Conservation (phyloP, 345 rosid genomes). For the Passiflora organensis region DNA sequence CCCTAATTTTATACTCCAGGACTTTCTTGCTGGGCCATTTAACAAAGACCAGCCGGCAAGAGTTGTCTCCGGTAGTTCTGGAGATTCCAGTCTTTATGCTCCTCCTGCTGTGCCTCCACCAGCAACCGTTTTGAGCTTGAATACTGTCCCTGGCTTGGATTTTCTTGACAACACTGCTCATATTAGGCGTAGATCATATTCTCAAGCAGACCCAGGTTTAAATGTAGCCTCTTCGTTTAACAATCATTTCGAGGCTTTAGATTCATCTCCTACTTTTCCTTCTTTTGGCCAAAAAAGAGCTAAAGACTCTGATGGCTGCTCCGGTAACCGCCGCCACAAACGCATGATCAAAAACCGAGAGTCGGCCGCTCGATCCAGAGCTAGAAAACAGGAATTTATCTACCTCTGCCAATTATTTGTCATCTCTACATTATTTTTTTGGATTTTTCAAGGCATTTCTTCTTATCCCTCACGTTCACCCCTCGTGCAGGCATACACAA, state of each 20-base stretch:
- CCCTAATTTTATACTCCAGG: slow-evolving; percentile 51
- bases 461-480: slow-evolving; percentile 11
- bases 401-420: background rate
- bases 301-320: slow-evolving; percentile 35
- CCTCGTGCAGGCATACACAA: slow-evolving; percentile 60
- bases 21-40: slow-evolving; percentile 51
- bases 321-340: slow-evolving; percentile 48
- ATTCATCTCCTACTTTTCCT: slow-evolving; percentile 26
- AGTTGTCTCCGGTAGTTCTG: slow-evolving; percentile 6
- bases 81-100: slow-evolving; percentile 5
- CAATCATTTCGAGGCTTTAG: slow-evolving; percentile 32
- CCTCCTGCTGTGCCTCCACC: slow-evolving; percentile 29
- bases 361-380: slow-evolving; percentile 86
- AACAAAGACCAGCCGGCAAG: slow-evolving; percentile 28
- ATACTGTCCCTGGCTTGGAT: slow-evolving; percentile 47
- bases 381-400: slow-evolving; percentile 61
- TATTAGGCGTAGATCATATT: slow-evolving; percentile 21
- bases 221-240: slow-evolving; percentile 21
- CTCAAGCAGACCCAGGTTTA: slow-evolving; percentile 25
- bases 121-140: slow-evolving; percentile 54
- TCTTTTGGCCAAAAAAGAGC: slow-evolving; percentile 43
- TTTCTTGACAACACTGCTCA: slow-evolving; percentile 41
- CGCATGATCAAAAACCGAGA: slow-evolving; percentile 82
- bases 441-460: background rate
- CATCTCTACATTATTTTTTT: background rate